Base-by-base conservation (phyloP, 306 rosid species). In the Canavalia ensiformis region DNA sequence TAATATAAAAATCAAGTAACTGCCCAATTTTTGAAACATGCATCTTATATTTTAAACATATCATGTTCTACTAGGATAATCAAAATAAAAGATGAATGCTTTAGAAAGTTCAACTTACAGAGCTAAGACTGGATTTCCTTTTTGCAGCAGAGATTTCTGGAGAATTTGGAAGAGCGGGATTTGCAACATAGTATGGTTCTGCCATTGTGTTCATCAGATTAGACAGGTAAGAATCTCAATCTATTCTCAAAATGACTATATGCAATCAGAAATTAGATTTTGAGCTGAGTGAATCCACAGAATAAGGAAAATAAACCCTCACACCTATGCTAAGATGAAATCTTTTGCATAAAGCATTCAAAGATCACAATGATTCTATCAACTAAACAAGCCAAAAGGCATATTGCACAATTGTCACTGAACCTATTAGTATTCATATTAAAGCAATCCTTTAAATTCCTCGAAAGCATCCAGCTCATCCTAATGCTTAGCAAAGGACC, bases 61-160 rank as follows among this genome's bases (percentile, higher is more conserved):
- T 46, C 11, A 4, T 12, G 41, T 6, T 77, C 33, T 39, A 75
- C 68, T 37, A 55, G 29, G 69, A 68, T 68, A 70, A 65, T 68
- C 72, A 84, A 62, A 80, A 78, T 35, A 35, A 35, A 37, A 37
- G 41, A 37, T 37, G 25, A 37, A 51, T 77, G 55, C 58, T 62
- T 25, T 83, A 72, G 31, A 68, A 85, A 77, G 72, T 70, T 87
- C 37, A 62, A 87, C 99, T 93, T 90, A 96, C 99, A 28, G 89
- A 77, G 86, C 81, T 80, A 77, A 84, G 86, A 82, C 80, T 87
- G 37, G 83, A 79, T 87, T 83, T 91, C 78, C 85, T 89, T 85
- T 92, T 91, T 44, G 34, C 79, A 50, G 87, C 87, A 51, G 92
- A 77, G 52, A 86, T 66, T 68, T 89, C 92, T 11, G 88, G 88